Evolutionary conservation across 2,329 filamentous ascomycete species (phyloP).

Genomic region (Verticillium nubilum): DNA sequence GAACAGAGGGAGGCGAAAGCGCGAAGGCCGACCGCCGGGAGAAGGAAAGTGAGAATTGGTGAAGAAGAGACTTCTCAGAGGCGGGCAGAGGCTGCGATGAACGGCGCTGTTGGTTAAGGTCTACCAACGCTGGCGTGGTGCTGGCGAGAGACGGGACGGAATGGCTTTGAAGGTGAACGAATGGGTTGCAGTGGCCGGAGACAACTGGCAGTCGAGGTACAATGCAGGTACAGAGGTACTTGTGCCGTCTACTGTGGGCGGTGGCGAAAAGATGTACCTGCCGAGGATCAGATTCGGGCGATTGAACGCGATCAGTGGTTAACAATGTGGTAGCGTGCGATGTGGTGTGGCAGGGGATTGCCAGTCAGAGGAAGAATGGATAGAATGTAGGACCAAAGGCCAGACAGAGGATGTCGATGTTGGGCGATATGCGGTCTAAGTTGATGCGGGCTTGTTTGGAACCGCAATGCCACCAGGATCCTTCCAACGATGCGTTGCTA

Average conservation of each 20-base stretch:
- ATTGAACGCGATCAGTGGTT: not conserved
- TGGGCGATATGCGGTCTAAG: not conserved
- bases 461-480: not conserved
- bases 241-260: not conserved
- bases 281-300: not conserved
- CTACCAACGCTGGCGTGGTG: not conserved
- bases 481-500: not conserved
- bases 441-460: not conserved
- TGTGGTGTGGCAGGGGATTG: not conserved
- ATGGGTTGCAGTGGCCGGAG: not conserved
- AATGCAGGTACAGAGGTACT: not conserved
- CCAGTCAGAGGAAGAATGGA: not conserved
- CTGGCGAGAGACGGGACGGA: not conserved
- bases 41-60: not conserved
- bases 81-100: not conserved
- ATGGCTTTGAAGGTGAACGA: not conserved
- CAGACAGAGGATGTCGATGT: not conserved
- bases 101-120: not conserved
- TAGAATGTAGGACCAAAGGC: not conserved
- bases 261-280: slow-evolving; percentile 1
- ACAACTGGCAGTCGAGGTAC: not conserved
- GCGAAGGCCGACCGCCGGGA: not conserved
- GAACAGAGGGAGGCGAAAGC: not conserved
- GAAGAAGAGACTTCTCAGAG: slow-evolving; percentile 1
- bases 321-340: not conserved